Evolutionary conservation across 495 filamentous ascomycete species (phyloP).

Genomic region (Trichoderma orchidacearum): DNA sequence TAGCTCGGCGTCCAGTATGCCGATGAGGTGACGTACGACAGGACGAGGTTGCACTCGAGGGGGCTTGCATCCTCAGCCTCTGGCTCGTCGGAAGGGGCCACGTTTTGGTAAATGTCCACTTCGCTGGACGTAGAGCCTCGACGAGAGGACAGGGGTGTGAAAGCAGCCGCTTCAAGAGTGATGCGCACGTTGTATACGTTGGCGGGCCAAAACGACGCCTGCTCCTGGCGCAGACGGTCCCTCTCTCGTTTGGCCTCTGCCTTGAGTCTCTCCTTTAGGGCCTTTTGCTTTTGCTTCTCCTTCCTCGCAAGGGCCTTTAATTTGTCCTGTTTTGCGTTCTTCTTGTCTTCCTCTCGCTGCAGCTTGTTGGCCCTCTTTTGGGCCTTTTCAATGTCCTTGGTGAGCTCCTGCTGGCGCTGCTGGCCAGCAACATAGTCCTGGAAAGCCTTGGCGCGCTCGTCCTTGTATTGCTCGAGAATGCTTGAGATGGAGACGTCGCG

Average conservation of each 20-base stretch:
- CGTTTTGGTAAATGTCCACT: constrained; percentile 15
- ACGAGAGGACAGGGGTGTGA: constrained; percentile 41
- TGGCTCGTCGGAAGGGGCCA: constrained; percentile 10
- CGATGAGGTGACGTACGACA: constrained; percentile 50
- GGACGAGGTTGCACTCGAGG: constrained; percentile 31
- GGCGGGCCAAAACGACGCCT: constrained; percentile 41
- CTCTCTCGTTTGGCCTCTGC: constrained; percentile 34
- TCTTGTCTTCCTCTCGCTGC: constrained; percentile 12
- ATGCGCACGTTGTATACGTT: constrained; percentile 44
- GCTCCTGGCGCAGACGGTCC: constrained; percentile 35
- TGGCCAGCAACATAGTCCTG: constrained; percentile 20
- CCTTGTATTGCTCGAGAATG: constrained; percentile 29
- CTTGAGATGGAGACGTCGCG: constrained; percentile 12
- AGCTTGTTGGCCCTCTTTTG: constrained; percentile 15
- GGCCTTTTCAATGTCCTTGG: constrained; percentile 21
- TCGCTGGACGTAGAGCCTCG: constrained; percentile 36
- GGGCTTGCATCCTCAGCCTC: constrained; percentile 9
- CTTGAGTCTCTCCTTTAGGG: constrained; percentile 24
- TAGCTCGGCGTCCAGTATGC: constrained; percentile 55
- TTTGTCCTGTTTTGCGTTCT: constrained; percentile 10
- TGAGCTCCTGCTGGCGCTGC: constrained; percentile 14
- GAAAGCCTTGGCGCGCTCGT: constrained; percentile 34
- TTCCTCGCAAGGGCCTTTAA: constrained; percentile 19
- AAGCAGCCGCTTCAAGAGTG: constrained; percentile 31
- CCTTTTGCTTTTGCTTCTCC: constrained; percentile 21